Evolutionary conservation across 2,329 filamentous ascomycete species (phyloP).

Genomic region (Fusarium bulbicola): DNA sequence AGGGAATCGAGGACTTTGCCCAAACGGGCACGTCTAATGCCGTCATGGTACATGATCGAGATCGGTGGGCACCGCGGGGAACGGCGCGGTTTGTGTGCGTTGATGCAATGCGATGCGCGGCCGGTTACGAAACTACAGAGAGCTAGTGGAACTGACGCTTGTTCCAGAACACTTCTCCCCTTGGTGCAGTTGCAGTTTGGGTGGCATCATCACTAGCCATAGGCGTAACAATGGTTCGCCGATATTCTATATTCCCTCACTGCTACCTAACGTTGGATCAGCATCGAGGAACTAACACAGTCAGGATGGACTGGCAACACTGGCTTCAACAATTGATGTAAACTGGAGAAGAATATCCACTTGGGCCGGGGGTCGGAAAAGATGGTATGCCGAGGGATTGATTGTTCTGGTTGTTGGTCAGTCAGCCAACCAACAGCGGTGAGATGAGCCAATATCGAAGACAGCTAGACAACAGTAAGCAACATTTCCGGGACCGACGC

Average conservation of each 20-base stretch:
- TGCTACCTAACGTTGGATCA: neutral
- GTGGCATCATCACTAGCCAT: neutral
- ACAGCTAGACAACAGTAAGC: neutral
- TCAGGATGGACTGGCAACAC: neutral
- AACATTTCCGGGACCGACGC: neutral
- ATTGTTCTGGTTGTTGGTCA: neutral
- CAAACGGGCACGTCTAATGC: constrained; percentile 25
- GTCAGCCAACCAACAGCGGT: neutral
- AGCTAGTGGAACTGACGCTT: constrained; percentile 31
- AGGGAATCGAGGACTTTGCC: constrained; percentile 7
- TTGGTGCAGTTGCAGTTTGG: neutral
- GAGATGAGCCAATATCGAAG: neutral
- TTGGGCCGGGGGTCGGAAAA: neutral
- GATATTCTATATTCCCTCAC: constrained; percentile 2
- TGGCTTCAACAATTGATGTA: neutral
- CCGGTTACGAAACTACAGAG: constrained; percentile 9
- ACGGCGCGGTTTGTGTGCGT: constrained; percentile 25
- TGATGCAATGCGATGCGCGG: constrained; percentile 17
- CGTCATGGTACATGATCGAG: constrained; percentile 39
- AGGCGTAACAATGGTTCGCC: neutral
- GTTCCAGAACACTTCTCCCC: constrained; percentile 36
- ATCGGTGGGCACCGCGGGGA: constrained; percentile 30
- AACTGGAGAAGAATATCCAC: neutral
- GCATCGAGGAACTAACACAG: neutral
- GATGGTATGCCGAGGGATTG: neutral